Evolutionary conservation across 2,329 filamentous ascomycete species (phyloP), one percentile per base, ranked within the genome.

Genomic region (Paraphaeosphaeria sporulosa): DNA sequence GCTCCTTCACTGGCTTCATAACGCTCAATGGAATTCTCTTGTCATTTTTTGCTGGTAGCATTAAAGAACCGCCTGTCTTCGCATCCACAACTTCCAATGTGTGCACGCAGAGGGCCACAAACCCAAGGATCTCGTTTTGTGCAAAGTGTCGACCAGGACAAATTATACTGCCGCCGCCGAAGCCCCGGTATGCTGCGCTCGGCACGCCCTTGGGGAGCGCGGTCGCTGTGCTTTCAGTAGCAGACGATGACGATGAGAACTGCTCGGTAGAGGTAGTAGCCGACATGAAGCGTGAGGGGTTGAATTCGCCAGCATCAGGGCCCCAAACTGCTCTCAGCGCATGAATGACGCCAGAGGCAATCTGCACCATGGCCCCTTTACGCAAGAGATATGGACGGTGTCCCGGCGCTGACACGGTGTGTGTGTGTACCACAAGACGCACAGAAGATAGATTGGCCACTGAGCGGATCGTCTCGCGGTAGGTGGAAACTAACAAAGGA

Each of bases 311-410:
- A 4, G 76, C 80, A 48, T 81, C 75, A 7, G 71, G 52, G 3
- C 82, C 81, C 81, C 81, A 84, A 55, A 83, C 75, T 1, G 67
- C 60, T 17, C 64, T 56, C 7, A 78, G 71, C 6, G 69, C 65
- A 58, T 84, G 82, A 36, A 82, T 80, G 12, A 83, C 76, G n/a
- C 80, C 78, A 13, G 75, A 76, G 0, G 80, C 79, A 40, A 84
- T 78, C 63, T 83, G 80, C 9, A 83, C 71, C 8, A 82, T 67
- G 3, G 74, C 69, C 13, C 73, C 76, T 47, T 79, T 79, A 57
- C 77, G 77, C 13, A 84, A 71, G n/a, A 79, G 71, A 57, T 79
- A 82, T 1, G 66, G 68, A n/a, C n/a, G n/a, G n/a, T n/a, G n/a
- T n/a, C n/a, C n/a, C 1, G 62, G 59, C 52, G 76, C 71, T 25